Percentiles rank a stretch among this genome's conserved stretches.
Evolutionary conservation across 495 filamentous ascomycete species (phyloP).

Genomic region (Penicillium nucicola): DNA sequence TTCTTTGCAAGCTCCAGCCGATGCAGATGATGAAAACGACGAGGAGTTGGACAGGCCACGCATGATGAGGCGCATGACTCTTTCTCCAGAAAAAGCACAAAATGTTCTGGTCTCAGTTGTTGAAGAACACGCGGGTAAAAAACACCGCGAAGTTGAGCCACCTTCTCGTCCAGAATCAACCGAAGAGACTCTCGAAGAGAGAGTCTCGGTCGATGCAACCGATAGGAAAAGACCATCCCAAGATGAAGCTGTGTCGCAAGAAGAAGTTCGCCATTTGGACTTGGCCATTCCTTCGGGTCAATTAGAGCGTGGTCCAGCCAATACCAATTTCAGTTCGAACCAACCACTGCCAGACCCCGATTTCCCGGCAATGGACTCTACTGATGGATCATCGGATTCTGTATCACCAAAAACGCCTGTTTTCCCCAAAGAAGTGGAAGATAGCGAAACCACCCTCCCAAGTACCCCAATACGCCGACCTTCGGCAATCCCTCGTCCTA

Average conservation of each 20-base stretch:
- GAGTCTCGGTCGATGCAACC: conserved; percentile 13
- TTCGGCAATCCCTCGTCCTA: conserved; percentile 52
- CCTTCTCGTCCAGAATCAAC: conserved; percentile 4
- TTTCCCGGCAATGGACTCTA: conserved; percentile 8
- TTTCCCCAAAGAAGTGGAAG: not conserved
- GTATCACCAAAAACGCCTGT: conserved; percentile 6
- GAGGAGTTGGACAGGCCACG: conserved; percentile 31
- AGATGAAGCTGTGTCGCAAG: conserved; percentile 27
- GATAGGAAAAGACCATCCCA: conserved; percentile 17
- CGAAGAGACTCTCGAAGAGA: conserved; percentile 13
- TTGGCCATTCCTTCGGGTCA: conserved; percentile 56
- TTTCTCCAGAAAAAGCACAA: conserved; percentile 65
- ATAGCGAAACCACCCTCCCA: conserved; percentile 1
- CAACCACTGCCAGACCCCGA: conserved; percentile 4
- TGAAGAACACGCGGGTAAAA: conserved; percentile 56
- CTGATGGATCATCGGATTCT: conserved; percentile 1
- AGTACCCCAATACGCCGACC: conserved; percentile 27
- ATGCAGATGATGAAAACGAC: conserved; percentile 51
- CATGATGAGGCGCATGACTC: conserved; percentile 46
- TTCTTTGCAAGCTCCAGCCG: conserved; percentile 47
- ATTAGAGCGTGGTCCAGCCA: conserved; percentile 18
- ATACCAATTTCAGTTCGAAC: conserved; percentile 4
- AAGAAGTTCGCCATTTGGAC: conserved; percentile 68
- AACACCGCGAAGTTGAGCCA: conserved; percentile 24
- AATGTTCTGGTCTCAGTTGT: conserved; percentile 68